Evolutionary conservation across 2,329 filamentous ascomycete genomes (phyloP).

Genomic region (Diaporthe caulivora): DNA sequence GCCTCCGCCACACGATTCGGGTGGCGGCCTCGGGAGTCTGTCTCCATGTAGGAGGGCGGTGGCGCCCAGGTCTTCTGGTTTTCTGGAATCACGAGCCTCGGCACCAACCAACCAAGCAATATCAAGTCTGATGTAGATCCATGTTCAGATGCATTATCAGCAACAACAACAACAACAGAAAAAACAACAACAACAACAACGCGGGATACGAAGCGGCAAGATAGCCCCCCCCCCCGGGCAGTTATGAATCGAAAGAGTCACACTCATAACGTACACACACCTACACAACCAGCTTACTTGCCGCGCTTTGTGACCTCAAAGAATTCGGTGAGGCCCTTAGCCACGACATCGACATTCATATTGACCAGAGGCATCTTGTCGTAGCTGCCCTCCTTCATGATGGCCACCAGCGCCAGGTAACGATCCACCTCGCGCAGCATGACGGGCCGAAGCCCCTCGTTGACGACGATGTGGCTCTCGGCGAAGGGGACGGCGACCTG

Average conservation of each 20-base stretch:
- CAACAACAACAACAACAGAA: too few species aligned
- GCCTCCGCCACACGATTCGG: neutral
- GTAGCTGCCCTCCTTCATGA: conserved; percentile 88
- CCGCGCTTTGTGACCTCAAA: conserved; percentile 78
- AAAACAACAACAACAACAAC: too few species aligned
- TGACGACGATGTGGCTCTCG: conserved; percentile 76
- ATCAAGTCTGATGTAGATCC: conserved; percentile 17
- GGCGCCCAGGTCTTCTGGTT: neutral
- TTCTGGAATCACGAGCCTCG: conserved; percentile 8
- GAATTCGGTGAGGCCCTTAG: conserved; percentile 82
- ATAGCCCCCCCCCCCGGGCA: neutral
- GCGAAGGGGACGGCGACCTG: conserved; percentile 75
- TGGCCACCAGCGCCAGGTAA: conserved; percentile 84
- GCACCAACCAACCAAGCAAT: neutral
- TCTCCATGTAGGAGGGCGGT: neutral
- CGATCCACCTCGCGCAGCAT: conserved; percentile 78
- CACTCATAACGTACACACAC: neutral
- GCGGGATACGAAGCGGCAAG: neutral
- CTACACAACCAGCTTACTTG: conserved; percentile 45
- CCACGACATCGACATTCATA: conserved; percentile 87
- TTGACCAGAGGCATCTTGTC: conserved; percentile 86
- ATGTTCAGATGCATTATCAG: neutral
- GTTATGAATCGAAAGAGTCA: conserved; percentile 2
- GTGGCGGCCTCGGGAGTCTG: neutral
- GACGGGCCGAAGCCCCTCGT: conserved; percentile 73